Conservation (phyloP, 768 basidiomycete genomes). For the Lentinula detonsa region DNA sequence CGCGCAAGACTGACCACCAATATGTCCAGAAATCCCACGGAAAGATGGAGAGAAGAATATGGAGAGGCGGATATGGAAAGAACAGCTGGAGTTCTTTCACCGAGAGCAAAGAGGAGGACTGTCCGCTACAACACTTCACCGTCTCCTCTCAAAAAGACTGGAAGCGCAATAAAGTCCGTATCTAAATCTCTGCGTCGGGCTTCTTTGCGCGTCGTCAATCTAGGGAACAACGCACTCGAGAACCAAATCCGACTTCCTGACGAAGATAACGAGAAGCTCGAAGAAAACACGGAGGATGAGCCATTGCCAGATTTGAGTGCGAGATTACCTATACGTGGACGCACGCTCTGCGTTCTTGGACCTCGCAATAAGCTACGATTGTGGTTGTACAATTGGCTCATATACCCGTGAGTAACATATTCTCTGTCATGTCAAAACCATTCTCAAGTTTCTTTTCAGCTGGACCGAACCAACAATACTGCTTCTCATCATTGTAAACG, state of each 20-base stretch:
- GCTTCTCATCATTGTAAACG: conserved; percentile 77
- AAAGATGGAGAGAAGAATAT: conserved; percentile 21
- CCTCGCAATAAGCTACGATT: conserved; percentile 60
- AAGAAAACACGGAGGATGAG: conserved; percentile 25
- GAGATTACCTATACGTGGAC: conserved; percentile 58
- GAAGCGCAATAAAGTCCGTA: conserved; percentile 51
- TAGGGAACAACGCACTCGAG: conserved; percentile 56
- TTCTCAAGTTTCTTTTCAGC: conserved; percentile 29
- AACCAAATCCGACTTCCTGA: conserved; percentile 54
- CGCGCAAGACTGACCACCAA: conserved; percentile 51
- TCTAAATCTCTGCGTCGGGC: conserved; percentile 54
- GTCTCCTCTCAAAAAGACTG: conserved; percentile 58
- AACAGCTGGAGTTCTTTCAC: conserved; percentile 29
- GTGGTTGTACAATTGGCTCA: conserved; percentile 60
- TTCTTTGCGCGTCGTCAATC: conserved; percentile 77
- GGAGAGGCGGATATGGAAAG: conserved; percentile 43
- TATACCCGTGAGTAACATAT: conserved; percentile 54
- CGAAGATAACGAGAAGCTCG: conserved; percentile 29
- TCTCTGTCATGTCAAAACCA: conserved; percentile 3
- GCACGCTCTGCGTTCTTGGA: conserved; percentile 73
- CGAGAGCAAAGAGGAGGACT: conserved; percentile 33
- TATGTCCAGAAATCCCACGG: conserved; percentile 32
- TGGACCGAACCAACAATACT: conserved; percentile 87
- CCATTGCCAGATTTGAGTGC: conserved; percentile 37
- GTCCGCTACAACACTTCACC: conserved; percentile 47